A percentile compares a stretch with the other conserved stretches of the same genome.
Conservation (phyloP, 179 eudicot genomes). For the Silene coronaria region DNA sequence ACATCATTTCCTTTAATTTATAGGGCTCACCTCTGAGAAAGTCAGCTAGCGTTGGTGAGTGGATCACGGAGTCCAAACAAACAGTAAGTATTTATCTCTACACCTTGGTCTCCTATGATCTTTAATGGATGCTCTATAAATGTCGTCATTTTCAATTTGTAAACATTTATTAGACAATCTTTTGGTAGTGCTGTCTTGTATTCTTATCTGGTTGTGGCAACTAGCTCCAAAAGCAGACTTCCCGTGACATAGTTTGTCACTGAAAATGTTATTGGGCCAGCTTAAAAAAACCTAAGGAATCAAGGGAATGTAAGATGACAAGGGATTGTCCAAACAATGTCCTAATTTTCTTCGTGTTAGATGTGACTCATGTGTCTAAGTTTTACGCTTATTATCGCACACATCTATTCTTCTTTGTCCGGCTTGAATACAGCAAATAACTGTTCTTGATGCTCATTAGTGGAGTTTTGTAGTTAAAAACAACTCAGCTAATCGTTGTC, state of each 20-base stretch:
- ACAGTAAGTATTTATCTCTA: conserved; percentile 39
- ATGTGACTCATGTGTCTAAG: background rate
- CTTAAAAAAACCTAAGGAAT: background rate
- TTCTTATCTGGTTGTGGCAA: background rate
- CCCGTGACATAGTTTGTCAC: background rate
- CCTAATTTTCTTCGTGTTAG: background rate
- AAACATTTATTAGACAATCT: background rate
- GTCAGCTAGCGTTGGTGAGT: conserved; percentile 92
- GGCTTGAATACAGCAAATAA: background rate
- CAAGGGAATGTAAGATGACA: background rate
- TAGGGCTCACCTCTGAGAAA: conserved; percentile 82
- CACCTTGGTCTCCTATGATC: conserved; percentile 13
- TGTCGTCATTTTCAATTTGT: background rate
- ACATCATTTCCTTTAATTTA: conserved; percentile 29
- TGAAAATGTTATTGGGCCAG: background rate
- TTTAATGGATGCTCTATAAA: background rate
- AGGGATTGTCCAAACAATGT: background rate
- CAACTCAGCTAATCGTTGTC: background rate
- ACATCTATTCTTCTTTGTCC: background rate
- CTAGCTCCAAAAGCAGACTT: background rate
- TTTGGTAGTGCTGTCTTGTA: background rate
- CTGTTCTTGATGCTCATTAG: conserved; percentile 5
- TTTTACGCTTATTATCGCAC: background rate
- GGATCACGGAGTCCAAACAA: conserved; percentile 73
- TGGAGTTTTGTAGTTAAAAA: background rate